Base-by-base conservation (phyloP, 345 rosid species). In the Xanthoceras sorbifolium region DNA sequence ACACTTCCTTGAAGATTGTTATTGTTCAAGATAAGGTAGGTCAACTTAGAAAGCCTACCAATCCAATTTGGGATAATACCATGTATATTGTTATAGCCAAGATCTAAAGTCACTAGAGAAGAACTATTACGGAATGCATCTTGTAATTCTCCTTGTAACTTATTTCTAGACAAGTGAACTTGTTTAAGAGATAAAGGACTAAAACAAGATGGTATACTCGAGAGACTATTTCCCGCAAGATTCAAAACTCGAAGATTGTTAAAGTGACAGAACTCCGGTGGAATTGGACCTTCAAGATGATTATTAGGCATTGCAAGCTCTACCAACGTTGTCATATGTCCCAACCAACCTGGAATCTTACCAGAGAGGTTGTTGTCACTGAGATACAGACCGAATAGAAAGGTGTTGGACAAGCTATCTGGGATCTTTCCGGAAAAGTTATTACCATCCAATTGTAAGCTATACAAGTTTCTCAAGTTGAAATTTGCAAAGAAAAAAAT, bases 1-100 rank as follows among this genome's bases (percentile, higher is more conserved):
- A 83, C 65, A 48, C 23, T 57, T 10, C 79, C 83, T 60, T 69
- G n/a, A 55, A 83, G 64, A 0, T 59, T 25, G 40, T 76, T 85
- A 20, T 80, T 18, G 12, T 69, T 6, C 76, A 36, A 36, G 6
- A 36, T 36, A 36, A 36, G 40, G 40, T 36, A 36, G 40, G 9
- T 46, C 69, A 83, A 46, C 0, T 23, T 0, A 0, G 28, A 20
- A 62, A 78, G 18, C 0, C 1, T n/a, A 6, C 20, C 73, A n/a
- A 82, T 69, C 79, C 79, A 75, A 3, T 5, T 46, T 0, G 76
- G 76, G 1, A 50, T 50, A 0, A 12, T 1, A 50, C 55, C 55
- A 50, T 2, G 8, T 1, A 50, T 8, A 3, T 0, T 12, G 14
- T 50, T 67, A 9, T 1, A 26, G 2, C 78, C 67, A 11, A 17